These are phyloP conservation scores for Limnanthes douglasii DNA, from an alignment of 345 rosid species.

Conservation along the genomic window DNA sequence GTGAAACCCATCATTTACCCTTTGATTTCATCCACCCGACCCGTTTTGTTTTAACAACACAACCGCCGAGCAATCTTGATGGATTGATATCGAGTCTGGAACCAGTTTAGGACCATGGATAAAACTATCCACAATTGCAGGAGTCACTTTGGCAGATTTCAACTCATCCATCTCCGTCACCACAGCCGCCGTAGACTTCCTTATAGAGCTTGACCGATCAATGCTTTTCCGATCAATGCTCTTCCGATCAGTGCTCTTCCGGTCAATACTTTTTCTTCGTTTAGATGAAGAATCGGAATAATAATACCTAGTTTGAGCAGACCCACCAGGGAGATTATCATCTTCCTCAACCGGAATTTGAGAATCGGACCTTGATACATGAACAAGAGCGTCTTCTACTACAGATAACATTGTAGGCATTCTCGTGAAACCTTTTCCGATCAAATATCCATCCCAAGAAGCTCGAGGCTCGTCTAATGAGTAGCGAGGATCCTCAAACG, in stretches of 20 bases:
- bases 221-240: slow-evolving; percentile 85
- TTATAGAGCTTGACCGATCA: slow-evolving; percentile 75
- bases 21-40: too few species aligned
- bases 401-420: slow-evolving; percentile 90
- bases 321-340: slow-evolving; percentile 71
- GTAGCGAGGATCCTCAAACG: slow-evolving; percentile 46
- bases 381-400: slow-evolving; percentile 74
- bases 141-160: slow-evolving; percentile 60
- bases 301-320: slow-evolving; percentile 83
- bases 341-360: slow-evolving; percentile 89
- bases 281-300: slow-evolving; percentile 73
- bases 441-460: slow-evolving; percentile 90
- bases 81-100: too few species aligned
- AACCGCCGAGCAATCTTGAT: too few species aligned
- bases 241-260: slow-evolving; percentile 65
- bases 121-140: too few species aligned
- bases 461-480: slow-evolving; percentile 97
- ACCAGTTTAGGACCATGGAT: slow-evolving; percentile 31
- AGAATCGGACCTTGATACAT: slow-evolving; percentile 50
- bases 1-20: too few species aligned
- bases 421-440: slow-evolving; percentile 24
- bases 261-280: slow-evolving; percentile 83
- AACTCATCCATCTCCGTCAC: slow-evolving; percentile 84
- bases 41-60: too few species aligned
- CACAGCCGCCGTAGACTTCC: slow-evolving; percentile 72